Evolutionary conservation across 2,329 filamentous ascomycete species (phyloP), one percentile per base, ranked within the genome.

Genomic region (Ophiostoma himal-ulmi): DNA sequence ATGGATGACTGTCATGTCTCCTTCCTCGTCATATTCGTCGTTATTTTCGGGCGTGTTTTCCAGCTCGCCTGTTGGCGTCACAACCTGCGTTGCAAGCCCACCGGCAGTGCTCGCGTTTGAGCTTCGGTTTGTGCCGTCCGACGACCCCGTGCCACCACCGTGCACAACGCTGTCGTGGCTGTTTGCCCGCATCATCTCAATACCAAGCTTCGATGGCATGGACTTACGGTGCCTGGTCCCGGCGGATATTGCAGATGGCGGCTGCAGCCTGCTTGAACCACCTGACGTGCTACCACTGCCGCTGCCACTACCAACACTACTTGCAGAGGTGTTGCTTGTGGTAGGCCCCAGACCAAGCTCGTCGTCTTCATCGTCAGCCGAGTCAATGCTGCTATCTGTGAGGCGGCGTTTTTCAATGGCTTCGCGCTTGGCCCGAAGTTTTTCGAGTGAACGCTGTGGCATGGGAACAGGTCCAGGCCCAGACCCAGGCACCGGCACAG

Each of bases 181-280:
- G 78, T 97, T 96, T 26, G 94, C 96, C 67, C 94, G 89, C 92
- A 97, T 94, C 94, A 98, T 97, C 79, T 98, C 94, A 68, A 93
- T 95, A 1, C 93, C 93, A 1, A 98, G 86, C 79, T 97, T 97
- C 0, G 93, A 97, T 69, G 91, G 90, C 52, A 84, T 83, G 20
- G 82, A 80, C 74, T 88, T 88, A 79, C 90, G 80, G 81, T 78
- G 77, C 1, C 75, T 57, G 0, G 60, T 34, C 1, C 44, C 69
- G 2, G 57, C 39, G 37, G 73, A 65, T 8, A 79, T 79, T 72
- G 30, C 48, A 17, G 41, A 30, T 22, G 57, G 39, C 30, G 62
- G 34, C 60, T 54, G 82, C 52, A 57, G 41, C 10, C 30, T 41
- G n/a, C 41, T 44, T 26, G 37, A 34, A 39, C 26, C 26, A 14